Percentiles rank a stretch among this genome's conserved stretches.
Evolutionary conservation across 768 basidiomycete species (phyloP).

Genomic region (Russula sp.): DNA sequence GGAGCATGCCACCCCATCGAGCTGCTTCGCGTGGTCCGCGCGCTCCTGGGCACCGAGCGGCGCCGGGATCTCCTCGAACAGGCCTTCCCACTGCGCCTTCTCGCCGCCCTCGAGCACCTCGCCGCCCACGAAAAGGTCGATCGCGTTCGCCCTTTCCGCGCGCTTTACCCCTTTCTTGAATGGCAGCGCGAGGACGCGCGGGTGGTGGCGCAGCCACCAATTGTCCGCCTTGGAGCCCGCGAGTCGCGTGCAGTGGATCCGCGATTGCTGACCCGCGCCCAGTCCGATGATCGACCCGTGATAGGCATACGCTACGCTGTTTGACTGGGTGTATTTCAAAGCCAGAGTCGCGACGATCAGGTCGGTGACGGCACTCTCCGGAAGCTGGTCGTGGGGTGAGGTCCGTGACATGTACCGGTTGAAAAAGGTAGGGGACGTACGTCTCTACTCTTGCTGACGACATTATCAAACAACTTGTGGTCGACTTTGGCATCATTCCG

Average conservation of each 20-base stretch:
- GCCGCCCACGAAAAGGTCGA: conserved; percentile 91
- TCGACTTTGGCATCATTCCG: conserved; percentile 90
- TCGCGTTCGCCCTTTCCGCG: conserved; percentile 97
- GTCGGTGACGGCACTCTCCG: conserved; percentile 73
- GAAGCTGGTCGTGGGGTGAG: conserved; percentile 45
- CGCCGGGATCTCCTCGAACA: conserved; percentile 70
- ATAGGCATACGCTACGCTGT: conserved; percentile 93
- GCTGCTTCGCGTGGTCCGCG: conserved; percentile 61
- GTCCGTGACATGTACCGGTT: not conserved
- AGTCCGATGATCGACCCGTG: conserved; percentile 91
- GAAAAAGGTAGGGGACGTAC: conserved; percentile 37
- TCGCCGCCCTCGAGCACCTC: conserved; percentile 87
- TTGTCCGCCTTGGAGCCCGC: conserved; percentile 97
- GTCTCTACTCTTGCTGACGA: conserved; percentile 85
- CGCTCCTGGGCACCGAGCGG: conserved; percentile 65
- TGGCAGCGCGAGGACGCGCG: conserved; percentile 83
- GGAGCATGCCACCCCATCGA: conserved; percentile 86
- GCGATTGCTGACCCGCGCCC: conserved; percentile 96
- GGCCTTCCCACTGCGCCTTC: conserved; percentile 81
- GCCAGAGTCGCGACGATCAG: conserved; percentile 94
- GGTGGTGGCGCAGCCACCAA: conserved; percentile 99
- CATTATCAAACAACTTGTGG: conserved; percentile 70
- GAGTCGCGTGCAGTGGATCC: conserved; percentile 98
- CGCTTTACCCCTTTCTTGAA: conserved; percentile 98
- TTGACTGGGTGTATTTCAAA: conserved; percentile 98